phyloP scores from a whole-genome alignment of 495 filamentous ascomycete species.

The Neurospora tetraspora region DNA sequence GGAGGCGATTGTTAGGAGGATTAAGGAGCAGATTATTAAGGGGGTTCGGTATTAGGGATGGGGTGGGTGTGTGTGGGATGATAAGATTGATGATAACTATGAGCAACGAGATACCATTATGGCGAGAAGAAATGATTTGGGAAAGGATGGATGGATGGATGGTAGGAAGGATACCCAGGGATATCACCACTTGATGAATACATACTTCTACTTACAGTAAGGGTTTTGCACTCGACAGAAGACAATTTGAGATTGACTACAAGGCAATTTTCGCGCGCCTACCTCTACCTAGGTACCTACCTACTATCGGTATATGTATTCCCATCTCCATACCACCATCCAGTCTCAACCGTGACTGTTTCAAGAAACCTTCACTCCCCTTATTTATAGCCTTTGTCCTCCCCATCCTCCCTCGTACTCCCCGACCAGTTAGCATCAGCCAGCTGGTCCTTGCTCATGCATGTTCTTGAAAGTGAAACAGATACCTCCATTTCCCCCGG shows the following conservation, averaged over 20 bases:
- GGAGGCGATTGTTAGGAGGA: neutral
- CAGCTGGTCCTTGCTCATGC: neutral
- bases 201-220: neutral
- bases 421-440: neutral
- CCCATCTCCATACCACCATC: neutral
- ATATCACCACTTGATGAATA: neutral
- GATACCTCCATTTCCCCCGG: neutral
- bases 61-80: neutral
- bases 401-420: neutral
- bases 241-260: neutral
- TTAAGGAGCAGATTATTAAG: neutral
- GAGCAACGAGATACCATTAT: neutral
- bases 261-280: too few relatives aligned
- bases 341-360: neutral
- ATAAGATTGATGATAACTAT: neutral
- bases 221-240: neutral
- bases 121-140: neutral
- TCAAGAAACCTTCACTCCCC: neutral
- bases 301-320: too few relatives aligned
- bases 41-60: neutral
- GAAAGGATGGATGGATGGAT: neutral
- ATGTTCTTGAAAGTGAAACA: neutral
- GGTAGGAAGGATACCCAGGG: neutral
- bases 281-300: too few relatives aligned
- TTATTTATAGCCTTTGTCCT: neutral